These are phyloP conservation scores for Mucor mucedo DNA, from an alignment of 371 early-diverging fungal species.

Conservation along the genomic window DNA sequence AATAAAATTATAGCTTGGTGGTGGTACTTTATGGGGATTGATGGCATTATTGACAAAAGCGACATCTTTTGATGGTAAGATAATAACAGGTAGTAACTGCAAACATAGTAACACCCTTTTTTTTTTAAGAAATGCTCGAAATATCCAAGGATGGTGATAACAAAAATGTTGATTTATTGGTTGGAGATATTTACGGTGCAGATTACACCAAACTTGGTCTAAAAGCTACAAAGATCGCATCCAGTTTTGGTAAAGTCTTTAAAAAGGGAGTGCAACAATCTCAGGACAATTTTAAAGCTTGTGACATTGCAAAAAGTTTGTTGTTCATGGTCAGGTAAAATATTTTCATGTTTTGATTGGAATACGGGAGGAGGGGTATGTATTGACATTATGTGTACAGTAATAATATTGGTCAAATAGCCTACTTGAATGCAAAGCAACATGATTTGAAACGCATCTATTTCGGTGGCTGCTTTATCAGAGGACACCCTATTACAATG, in stretches of 20 bases:
- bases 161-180: slow-evolving; percentile 91
- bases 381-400: slow-evolving; percentile 42
- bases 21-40: slow-evolving; percentile 98
- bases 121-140: slow-evolving; percentile 87
- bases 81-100: neutral
- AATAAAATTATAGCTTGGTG: slow-evolving; percentile 72
- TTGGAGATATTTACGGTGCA: slow-evolving; percentile 96
- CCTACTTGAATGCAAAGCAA: slow-evolving; percentile 92
- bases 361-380: neutral
- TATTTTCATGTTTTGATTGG: neutral
- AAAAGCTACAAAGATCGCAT: slow-evolving; percentile 91
- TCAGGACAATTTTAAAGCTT: slow-evolving; percentile 64
- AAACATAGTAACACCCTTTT: neutral
- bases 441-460: slow-evolving; percentile 92
- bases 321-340: slow-evolving; percentile 87
- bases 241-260: slow-evolving; percentile 95
- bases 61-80: slow-evolving; percentile 81
- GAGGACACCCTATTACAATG: slow-evolving; percentile 97
- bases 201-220: slow-evolving; percentile 87
- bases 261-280: slow-evolving; percentile 71
- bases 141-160: slow-evolving; percentile 92
- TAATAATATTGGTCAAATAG: slow-evolving; percentile 98
- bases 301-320: slow-evolving; percentile 88
- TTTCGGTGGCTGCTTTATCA: slow-evolving; percentile 96
- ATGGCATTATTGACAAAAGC: slow-evolving; percentile 84